Percentiles rank a stretch among this genome's conserved stretches.
Evolutionary conservation across 169 alveolate species (phyloP).

Genomic region (Cyclospora cayetanensis): DNA sequence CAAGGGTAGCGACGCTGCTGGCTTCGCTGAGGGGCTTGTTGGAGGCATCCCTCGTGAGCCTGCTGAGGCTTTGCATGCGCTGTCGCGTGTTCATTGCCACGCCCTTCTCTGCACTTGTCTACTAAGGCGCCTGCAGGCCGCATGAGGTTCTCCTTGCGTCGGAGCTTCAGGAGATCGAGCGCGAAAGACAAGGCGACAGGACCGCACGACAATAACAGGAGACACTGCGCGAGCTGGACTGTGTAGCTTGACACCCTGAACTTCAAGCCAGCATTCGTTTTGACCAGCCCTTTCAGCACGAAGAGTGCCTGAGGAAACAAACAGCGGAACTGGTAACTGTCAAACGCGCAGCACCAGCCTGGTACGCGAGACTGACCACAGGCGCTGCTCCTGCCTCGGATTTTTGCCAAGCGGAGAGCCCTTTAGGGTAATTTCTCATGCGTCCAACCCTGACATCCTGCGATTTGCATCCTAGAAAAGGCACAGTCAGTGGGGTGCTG

Average conservation of each 20-base stretch:
- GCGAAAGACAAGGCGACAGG: slow-evolving; percentile 37
- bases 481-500: too few relatives aligned
- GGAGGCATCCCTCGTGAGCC: not conserved
- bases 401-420: too few relatives aligned
- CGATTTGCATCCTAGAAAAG: too few relatives aligned
- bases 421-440: too few relatives aligned
- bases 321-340: not conserved
- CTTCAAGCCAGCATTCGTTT: not conserved
- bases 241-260: not conserved
- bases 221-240: slow-evolving; percentile 10
- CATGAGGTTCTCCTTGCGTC: slow-evolving; percentile 33
- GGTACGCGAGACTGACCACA: too few relatives aligned
- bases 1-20: not conserved
- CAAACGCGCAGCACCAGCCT: too few relatives aligned
- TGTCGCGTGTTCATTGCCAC: not conserved
- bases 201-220: slow-evolving; percentile 39
- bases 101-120: not conserved
- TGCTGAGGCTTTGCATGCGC: not conserved
- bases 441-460: too few relatives aligned
- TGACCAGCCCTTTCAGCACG: not conserved
- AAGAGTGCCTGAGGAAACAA: not conserved
- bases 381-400: too few relatives aligned
- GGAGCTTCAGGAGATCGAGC: slow-evolving; percentile 33
- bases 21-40: not conserved
- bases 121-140: not conserved